phyloP scores from a whole-genome alignment of 2,329 filamentous ascomycete genomes.

The Ceratocystiopsis sp. region DNA sequence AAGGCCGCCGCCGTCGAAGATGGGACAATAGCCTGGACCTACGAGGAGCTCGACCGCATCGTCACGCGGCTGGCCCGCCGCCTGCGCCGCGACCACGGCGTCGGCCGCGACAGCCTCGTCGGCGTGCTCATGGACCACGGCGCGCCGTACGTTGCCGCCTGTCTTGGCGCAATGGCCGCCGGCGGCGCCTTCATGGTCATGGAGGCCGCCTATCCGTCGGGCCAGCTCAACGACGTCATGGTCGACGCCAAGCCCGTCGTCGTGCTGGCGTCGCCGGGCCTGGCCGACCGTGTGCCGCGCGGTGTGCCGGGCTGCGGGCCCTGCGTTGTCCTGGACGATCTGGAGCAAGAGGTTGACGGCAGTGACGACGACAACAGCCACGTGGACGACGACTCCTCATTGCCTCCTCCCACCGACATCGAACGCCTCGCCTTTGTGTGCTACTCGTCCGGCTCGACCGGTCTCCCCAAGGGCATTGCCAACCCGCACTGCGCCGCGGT shows the following conservation, averaged over 20 bases:
- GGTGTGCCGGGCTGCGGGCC: slow-evolving; percentile 39
- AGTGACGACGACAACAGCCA: slow-evolving; percentile 7
- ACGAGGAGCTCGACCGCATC: slow-evolving; percentile 52
- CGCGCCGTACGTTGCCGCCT: slow-evolving; percentile 64
- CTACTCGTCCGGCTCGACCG: slow-evolving; percentile 63
- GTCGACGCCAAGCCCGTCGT: slow-evolving; percentile 58
- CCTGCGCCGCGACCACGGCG: slow-evolving; percentile 44
- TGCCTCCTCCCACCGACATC: slow-evolving; percentile 48
- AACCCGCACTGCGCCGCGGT: slow-evolving; percentile 62
- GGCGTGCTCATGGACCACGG: slow-evolving; percentile 61
- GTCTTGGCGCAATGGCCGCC: slow-evolving; percentile 58
- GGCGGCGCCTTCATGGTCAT: slow-evolving; percentile 68
- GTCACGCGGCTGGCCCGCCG: slow-evolving; percentile 47
- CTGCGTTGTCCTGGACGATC: slow-evolving; percentile 25
- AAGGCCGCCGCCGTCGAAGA: slow-evolving; percentile 58
- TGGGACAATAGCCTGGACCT: slow-evolving; percentile 48
- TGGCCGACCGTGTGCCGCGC: slow-evolving; percentile 47
- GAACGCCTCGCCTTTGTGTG: slow-evolving; percentile 66
- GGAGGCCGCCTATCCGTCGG: slow-evolving; percentile 61
- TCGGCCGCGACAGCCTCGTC: slow-evolving; percentile 56
- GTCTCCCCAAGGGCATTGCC: slow-evolving; percentile 66
- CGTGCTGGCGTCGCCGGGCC: slow-evolving; percentile 49
- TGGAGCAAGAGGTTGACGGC: background rate
- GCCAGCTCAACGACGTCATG: slow-evolving; percentile 57
- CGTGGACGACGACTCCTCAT: slow-evolving; percentile 24